Evolutionary conservation across 164 flowering plant species (phyloP).

Genomic region (Piper betle): DNA sequence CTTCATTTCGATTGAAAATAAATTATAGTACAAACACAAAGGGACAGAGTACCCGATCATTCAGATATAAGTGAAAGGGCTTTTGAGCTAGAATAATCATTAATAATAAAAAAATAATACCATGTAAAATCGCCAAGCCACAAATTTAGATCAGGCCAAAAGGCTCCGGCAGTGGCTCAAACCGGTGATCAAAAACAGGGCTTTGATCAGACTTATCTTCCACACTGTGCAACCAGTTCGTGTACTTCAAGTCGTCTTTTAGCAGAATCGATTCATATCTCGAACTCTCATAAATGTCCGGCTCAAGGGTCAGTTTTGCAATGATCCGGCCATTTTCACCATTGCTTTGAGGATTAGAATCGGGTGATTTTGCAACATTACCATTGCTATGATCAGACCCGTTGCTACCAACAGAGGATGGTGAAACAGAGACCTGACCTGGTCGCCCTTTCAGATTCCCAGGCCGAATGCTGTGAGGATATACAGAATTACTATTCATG

Average conservation of each 20-base stretch:
- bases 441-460: conserved; percentile 33
- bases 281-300: conserved; percentile 75
- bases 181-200: conserved; percentile 60
- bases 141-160: conserved; percentile 44
- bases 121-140: background rate
- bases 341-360: conserved; percentile 17
- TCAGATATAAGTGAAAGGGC: background rate
- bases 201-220: conserved; percentile 66
- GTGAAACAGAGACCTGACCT: conserved; percentile 19
- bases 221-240: conserved; percentile 71
- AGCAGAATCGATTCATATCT: conserved; percentile 78
- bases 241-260: conserved; percentile 75
- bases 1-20: no score
- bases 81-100: background rate
- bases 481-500: conserved; percentile 45
- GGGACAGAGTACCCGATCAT: background rate
- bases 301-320: conserved; percentile 32
- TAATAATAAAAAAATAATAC: background rate
- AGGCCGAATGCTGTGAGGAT: conserved; percentile 88
- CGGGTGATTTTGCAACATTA: conserved; percentile 10
- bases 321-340: conserved; percentile 21
- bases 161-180: conserved; percentile 78
- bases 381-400: conserved; percentile 36
- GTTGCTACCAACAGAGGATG: conserved; percentile 25
- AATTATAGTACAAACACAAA: no score